A percentile compares a stretch with the other conserved stretches of the same genome.
Conservation (phyloP, 2,329 filamentous ascomycete species). For the Exophiala sideris region DNA sequence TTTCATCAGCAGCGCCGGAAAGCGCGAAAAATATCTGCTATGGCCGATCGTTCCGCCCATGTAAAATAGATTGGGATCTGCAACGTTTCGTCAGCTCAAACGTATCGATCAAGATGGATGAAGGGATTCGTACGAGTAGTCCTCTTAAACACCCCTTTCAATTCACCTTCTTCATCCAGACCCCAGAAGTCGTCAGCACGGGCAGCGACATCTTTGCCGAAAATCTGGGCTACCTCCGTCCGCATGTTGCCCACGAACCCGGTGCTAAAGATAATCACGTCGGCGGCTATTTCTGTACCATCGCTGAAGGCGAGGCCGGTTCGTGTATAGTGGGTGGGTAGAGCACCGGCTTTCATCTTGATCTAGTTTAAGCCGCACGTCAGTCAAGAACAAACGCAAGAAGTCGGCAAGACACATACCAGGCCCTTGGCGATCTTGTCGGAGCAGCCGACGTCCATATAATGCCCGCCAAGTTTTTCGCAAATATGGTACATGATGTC, state of each 20-base stretch:
- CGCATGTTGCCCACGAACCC: slow-evolving; percentile 46
- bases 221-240: slow-evolving; percentile 36
- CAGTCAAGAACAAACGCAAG: neutral
- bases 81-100: neutral
- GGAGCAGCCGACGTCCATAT: slow-evolving; percentile 46
- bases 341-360: slow-evolving; percentile 41
- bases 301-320: slow-evolving; percentile 45
- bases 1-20: slow-evolving; percentile 48
- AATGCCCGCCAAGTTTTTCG: slow-evolving; percentile 46
- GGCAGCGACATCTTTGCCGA: slow-evolving; percentile 42
- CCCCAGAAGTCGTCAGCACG: slow-evolving; percentile 45
- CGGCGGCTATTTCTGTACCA: slow-evolving; percentile 41
- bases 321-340: slow-evolving; percentile 36
- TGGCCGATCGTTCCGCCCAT: slow-evolving; percentile 43
- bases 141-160: slow-evolving; percentile 42
- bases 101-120: neutral
- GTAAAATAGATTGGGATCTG: slow-evolving; percentile 40
- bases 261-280: slow-evolving; percentile 47
- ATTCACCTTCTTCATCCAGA: slow-evolving; percentile 47
- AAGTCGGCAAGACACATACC: slow-evolving; percentile 18
- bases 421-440: slow-evolving; percentile 41
- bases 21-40: slow-evolving; percentile 41
- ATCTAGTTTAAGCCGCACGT: slow-evolving; percentile 33
- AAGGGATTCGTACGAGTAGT: slow-evolving; percentile 32
- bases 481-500: slow-evolving; percentile 39